These are phyloP conservation scores for Heterobasidion occidentale DNA, from an alignment of 1,284 basidiomycete genomes.

Conservation along the genomic window DNA sequence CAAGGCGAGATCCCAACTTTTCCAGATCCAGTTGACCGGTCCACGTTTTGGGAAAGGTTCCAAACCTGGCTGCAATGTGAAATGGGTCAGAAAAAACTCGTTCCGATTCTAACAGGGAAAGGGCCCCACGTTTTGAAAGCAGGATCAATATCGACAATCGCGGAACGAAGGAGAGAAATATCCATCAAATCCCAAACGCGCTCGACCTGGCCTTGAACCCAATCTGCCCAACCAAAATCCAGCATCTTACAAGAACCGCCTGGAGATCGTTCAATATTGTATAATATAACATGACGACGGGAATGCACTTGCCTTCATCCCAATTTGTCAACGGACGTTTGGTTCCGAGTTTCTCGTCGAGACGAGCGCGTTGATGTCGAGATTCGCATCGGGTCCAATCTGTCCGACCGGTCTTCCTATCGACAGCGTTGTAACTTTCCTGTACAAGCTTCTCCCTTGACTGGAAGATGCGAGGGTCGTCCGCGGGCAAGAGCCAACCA, in stretches of 20 bases:
- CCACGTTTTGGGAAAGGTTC: slow-evolving; percentile 98
- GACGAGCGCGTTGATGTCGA: slow-evolving; percentile 80
- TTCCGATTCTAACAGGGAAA: not conserved
- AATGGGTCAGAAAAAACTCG: slow-evolving; percentile 1
- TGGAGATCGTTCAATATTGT: slow-evolving; percentile 16
- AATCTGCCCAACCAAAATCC: slow-evolving; percentile 93
- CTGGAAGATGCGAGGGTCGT: slow-evolving; percentile 87
- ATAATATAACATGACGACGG: not conserved
- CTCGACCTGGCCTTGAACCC: slow-evolving; percentile 87
- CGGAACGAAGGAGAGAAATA: slow-evolving; percentile 79
- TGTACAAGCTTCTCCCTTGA: slow-evolving; percentile 78
- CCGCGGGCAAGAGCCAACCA: slow-evolving; percentile 84
- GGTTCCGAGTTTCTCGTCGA: slow-evolving; percentile 77
- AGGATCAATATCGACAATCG: slow-evolving; percentile 75
- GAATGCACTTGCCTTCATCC: slow-evolving; percentile 67
- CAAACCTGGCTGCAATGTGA: slow-evolving; percentile 61
- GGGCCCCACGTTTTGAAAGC: slow-evolving; percentile 73
- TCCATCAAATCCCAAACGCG: slow-evolving; percentile 94
- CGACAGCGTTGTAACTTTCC: slow-evolving; percentile 52
- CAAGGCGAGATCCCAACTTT: slow-evolving; percentile 85
- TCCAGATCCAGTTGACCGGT: slow-evolving; percentile 77
- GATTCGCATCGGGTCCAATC: slow-evolving; percentile 94
- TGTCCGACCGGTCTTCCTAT: slow-evolving; percentile 61
- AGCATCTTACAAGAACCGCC: slow-evolving; percentile 83
- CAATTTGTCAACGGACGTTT: slow-evolving; percentile 88